These are phyloP conservation scores for Candida frijolesensis DNA, from an alignment of 1,139 yeast genomes.

Conservation along the genomic window DNA sequence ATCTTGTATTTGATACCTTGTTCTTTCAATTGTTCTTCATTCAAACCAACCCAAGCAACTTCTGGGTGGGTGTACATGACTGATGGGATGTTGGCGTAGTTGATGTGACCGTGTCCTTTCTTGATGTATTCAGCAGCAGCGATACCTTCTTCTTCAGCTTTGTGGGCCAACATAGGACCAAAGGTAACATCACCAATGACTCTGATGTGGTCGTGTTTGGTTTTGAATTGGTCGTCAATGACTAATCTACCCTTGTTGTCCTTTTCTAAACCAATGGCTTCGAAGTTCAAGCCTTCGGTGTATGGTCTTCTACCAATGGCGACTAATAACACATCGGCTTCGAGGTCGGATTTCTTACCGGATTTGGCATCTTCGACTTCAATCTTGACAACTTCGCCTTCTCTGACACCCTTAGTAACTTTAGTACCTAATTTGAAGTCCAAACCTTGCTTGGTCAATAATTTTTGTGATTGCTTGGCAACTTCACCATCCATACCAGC, in stretches of 20 bases:
- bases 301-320: conserved; percentile 99
- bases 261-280: conserved; percentile 82
- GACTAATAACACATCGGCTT: conserved; percentile 90
- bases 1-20: conserved; percentile 90
- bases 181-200: conserved; percentile 98
- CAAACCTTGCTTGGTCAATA: conserved; percentile 91
- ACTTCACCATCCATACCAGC: conserved; percentile 97
- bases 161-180: conserved; percentile 99
- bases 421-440: conserved; percentile 92
- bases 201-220: conserved; percentile 91
- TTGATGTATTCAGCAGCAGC: conserved; percentile 97
- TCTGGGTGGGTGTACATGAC: conserved; percentile 99
- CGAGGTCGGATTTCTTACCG: conserved; percentile 77
- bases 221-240: conserved; percentile 90
- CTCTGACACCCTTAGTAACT: conserved; percentile 82
- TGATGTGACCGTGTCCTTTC: conserved; percentile 95
- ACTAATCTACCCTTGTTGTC: conserved; percentile 93
- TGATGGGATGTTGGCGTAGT: conserved; percentile 95
- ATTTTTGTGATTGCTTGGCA: conserved; percentile 84
- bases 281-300: conserved; percentile 87
- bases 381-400: conserved; percentile 84
- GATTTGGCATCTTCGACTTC: conserved; percentile 88
- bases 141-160: conserved; percentile 99
- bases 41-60: conserved; percentile 98
- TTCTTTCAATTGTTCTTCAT: conserved; percentile 92